Percentiles rank a stretch among this genome's conserved stretches.
These are phyloP conservation scores for Crithidia fasciculata DNA, from an alignment of 208 protist species.

Conservation along the genomic window DNA sequence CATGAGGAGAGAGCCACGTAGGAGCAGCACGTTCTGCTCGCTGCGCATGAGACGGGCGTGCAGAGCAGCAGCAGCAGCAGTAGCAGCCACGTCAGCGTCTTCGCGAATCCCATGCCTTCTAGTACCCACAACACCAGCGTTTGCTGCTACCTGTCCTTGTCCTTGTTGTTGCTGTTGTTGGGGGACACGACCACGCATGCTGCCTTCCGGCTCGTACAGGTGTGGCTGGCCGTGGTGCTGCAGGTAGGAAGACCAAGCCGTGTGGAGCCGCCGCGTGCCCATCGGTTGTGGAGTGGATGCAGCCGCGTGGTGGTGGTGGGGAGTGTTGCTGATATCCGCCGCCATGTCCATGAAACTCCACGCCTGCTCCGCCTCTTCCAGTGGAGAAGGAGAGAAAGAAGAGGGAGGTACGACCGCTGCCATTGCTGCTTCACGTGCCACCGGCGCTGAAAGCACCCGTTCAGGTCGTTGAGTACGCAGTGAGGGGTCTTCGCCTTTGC, in stretches of 20 bases:
- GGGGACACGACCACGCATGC: too few species aligned
- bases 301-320: not conserved
- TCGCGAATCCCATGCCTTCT: too few species aligned
- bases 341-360: slow-evolving; percentile 11
- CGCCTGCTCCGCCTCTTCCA: not conserved
- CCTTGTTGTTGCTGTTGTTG: not conserved
- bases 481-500: too few species aligned
- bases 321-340: slow-evolving; percentile 13
- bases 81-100: not conserved
- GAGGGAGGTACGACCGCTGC: not conserved
- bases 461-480: too few species aligned
- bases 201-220: not conserved
- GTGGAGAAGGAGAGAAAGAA: not conserved
- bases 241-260: slow-evolving; percentile 20
- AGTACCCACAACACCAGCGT: too few species aligned
- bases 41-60: not conserved
- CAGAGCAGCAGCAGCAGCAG: not conserved
- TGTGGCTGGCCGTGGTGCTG: slow-evolving; percentile 6
- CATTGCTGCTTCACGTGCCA: too few species aligned
- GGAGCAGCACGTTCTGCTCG: slow-evolving; percentile 14
- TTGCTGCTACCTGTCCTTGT: not conserved
- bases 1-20: slow-evolving; percentile 21
- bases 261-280: slow-evolving; percentile 15
- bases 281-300: not conserved
- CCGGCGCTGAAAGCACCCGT: too few species aligned